Evolutionary conservation across 2,329 filamentous ascomycete genomes (phyloP).

Genomic region (Calonectria fujianensis): DNA sequence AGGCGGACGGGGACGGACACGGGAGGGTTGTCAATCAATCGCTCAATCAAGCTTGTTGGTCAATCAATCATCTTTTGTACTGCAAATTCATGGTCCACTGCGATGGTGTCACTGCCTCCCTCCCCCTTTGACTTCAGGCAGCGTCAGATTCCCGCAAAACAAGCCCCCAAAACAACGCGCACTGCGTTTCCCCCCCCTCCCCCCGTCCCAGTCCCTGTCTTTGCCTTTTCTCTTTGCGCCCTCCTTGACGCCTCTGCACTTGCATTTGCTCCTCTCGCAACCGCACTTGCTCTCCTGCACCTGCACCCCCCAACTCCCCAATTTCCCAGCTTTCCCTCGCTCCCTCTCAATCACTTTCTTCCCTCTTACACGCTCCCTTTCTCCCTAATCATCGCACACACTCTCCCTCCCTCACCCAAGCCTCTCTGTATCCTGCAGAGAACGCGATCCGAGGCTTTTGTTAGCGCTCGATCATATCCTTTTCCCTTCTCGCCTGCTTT

Average conservation of each 20-base stretch:
- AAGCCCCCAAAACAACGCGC: slow-evolving; percentile 48
- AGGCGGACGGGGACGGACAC: slow-evolving; percentile 45
- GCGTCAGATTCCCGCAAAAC: slow-evolving; percentile 56
- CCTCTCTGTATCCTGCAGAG: slow-evolving; percentile 48
- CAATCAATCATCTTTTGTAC: slow-evolving; percentile 47
- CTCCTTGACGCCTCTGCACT: slow-evolving; percentile 33
- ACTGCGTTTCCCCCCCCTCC: slow-evolving; percentile 45
- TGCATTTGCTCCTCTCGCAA: slow-evolving; percentile 50
- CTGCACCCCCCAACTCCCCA: slow-evolving; percentile 43
- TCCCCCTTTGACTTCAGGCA: slow-evolving; percentile 53
- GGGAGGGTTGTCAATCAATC: slow-evolving; percentile 49
- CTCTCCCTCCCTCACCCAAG: slow-evolving; percentile 50
- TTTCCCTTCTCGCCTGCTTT: slow-evolving; percentile 49
- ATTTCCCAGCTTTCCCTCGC: slow-evolving; percentile 54
- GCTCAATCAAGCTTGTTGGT: slow-evolving; percentile 49
- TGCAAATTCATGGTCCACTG: slow-evolving; percentile 40
- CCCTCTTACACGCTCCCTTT: slow-evolving; percentile 55
- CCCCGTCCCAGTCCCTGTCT: slow-evolving; percentile 25
- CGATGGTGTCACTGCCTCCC: slow-evolving; percentile 50
- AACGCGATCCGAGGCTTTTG: slow-evolving; percentile 65
- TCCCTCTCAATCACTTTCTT: slow-evolving; percentile 51
- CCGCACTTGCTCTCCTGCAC: slow-evolving; percentile 38
- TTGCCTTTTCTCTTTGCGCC: slow-evolving; percentile 18
- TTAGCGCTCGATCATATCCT: slow-evolving; percentile 67
- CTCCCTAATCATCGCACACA: slow-evolving; percentile 52